A percentile compares a stretch with the other conserved stretches of the same genome.
These are phyloP conservation scores for Lactarius pseudohatsudake DNA, from an alignment of 768 basidiomycete genomes.

Conservation along the genomic window DNA sequence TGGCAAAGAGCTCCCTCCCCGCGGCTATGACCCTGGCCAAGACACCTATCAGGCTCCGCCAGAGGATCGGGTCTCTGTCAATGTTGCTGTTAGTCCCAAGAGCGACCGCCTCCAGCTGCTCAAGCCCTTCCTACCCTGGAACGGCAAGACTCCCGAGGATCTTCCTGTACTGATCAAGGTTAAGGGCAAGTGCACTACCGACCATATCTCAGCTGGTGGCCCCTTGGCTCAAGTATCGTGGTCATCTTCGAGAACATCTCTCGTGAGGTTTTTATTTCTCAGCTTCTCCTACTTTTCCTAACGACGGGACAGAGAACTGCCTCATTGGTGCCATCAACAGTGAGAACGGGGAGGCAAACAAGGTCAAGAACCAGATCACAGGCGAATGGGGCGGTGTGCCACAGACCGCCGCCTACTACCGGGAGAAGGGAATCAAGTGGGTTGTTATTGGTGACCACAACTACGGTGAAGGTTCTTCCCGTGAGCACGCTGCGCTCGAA, in stretches of 20 bases:
- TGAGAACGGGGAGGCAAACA: conserved; percentile 96
- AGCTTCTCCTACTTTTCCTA: conserved; percentile 14
- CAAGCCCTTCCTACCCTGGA: conserved; percentile 87
- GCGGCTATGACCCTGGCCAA: conserved; percentile 95
- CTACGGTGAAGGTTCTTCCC: conserved; percentile 98
- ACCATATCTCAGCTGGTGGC: conserved; percentile 96
- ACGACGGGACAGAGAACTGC: conserved; percentile 71
- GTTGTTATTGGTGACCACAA: conserved; percentile 95
- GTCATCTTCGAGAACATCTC: conserved; percentile 99
- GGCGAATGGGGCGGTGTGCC: conserved; percentile 87
- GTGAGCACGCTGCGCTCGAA: conserved; percentile 96
- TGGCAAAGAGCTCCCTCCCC: conserved; percentile 91
- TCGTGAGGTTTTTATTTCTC: conserved; percentile 49
- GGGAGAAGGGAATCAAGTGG: conserved; percentile 90
- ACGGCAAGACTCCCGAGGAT: conserved; percentile 87
- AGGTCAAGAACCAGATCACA: conserved; percentile 86
- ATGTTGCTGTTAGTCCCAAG: conserved; percentile 82
- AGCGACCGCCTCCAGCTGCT: conserved; percentile 91
- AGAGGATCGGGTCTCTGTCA: conserved; percentile 73
- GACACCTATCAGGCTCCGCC: conserved; percentile 98
- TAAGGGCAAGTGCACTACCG: conserved; percentile 98
- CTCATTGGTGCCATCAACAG: conserved; percentile 96
- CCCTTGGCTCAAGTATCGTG: conserved; percentile 99
- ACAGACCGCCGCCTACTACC: conserved; percentile 82
- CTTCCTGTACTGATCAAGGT: conserved; percentile 98